Evolutionary conservation across 495 filamentous ascomycete species (phyloP).

Genomic region (Neurospora sp.): DNA sequence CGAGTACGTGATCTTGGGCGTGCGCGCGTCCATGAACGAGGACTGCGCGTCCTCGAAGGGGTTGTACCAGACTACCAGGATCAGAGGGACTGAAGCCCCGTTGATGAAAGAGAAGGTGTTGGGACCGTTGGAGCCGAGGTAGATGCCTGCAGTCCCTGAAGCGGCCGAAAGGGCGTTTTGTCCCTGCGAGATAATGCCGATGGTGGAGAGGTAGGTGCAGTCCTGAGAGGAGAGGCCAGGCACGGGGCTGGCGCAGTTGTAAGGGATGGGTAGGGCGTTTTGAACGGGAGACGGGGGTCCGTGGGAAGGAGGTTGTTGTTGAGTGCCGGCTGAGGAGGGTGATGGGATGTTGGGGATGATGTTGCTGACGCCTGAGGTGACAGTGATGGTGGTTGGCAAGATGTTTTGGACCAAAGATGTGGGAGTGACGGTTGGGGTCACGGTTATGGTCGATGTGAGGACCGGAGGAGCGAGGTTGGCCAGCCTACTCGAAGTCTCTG

Average conservation of each 20-base stretch:
- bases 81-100: slow-evolving; percentile 12
- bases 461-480: neutral
- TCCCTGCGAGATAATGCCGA: slow-evolving; percentile 20
- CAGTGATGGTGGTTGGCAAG: neutral
- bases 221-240: slow-evolving; percentile 12
- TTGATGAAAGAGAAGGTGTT: slow-evolving; percentile 22
- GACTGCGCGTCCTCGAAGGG: slow-evolving; percentile 8
- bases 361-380: neutral
- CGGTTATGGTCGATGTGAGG: neutral
- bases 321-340: neutral
- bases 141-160: slow-evolving; percentile 10
- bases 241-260: slow-evolving; percentile 4
- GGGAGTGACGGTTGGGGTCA: neutral
- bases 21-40: slow-evolving; percentile 16
- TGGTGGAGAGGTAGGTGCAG: slow-evolving; percentile 17
- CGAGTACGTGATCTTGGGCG: slow-evolving; percentile 18
- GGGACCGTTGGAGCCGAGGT: slow-evolving; percentile 16
- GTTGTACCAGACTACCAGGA: slow-evolving; percentile 15
- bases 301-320: neutral
- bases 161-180: slow-evolving; percentile 8
- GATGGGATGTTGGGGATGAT: neutral
- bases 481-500: neutral
- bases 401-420: neutral
- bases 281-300: neutral
- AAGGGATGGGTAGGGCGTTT: neutral